Percentiles rank a stretch among this genome's conserved stretches.
Evolutionary conservation across 2,329 filamentous ascomycete genomes (phyloP).

Genomic region (Alternaria sp.): DNA sequence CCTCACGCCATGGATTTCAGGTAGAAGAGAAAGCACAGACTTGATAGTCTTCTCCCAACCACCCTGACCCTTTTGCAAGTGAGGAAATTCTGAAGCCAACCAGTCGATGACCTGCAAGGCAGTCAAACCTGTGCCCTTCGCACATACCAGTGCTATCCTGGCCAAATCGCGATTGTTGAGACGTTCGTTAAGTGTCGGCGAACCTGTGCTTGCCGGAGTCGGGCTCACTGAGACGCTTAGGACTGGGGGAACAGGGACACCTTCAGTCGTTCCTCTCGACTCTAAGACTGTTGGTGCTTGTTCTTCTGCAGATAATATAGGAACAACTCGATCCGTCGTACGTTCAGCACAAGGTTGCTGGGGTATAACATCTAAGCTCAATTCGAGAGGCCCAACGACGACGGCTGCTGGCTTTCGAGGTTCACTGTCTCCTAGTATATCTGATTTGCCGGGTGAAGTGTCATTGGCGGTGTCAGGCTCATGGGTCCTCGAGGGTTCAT

Average conservation of each 20-base stretch:
- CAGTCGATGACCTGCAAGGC: constrained; percentile 19
- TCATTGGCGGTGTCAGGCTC: not conserved
- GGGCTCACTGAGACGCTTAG: not conserved
- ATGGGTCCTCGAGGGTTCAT: not conserved
- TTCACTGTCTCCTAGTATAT: not conserved
- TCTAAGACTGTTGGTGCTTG: not conserved
- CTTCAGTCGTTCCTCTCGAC: not conserved
- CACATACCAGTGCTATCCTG: constrained; percentile 25
- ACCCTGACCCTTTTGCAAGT: constrained; percentile 15
- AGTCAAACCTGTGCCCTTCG: constrained; percentile 19
- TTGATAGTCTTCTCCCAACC: constrained; percentile 26
- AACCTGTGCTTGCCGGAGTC: not conserved
- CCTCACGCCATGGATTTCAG: constrained; percentile 21
- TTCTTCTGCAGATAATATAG: not conserved
- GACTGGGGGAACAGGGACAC: no score
- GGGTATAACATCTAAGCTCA: not conserved
- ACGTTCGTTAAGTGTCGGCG: not conserved
- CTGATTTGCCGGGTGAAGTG: not conserved
- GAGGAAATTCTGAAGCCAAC: constrained; percentile 20
- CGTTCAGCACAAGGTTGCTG: not conserved
- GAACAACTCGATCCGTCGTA: not conserved
- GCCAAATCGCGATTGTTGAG: constrained; percentile 18
- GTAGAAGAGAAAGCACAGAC: constrained; percentile 18
- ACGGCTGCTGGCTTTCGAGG: not conserved
- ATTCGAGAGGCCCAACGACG: not conserved